Evolutionary conservation across 2,329 filamentous ascomycete species (phyloP).

Genomic region (Fusarium mundagurra): DNA sequence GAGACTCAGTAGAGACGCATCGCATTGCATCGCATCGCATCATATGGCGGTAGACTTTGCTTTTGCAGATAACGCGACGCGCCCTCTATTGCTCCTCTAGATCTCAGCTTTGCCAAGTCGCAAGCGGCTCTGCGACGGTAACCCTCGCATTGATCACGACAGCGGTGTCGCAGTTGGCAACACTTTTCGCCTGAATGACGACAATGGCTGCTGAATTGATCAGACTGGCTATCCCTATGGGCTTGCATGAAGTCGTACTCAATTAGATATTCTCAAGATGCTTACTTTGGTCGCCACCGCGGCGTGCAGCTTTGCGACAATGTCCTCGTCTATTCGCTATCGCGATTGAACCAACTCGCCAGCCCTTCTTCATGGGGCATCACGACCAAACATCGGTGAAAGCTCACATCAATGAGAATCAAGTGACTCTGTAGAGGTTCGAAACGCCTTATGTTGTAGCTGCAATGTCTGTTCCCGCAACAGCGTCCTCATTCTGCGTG

Average conservation of each 20-base stretch:
- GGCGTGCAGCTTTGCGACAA: no score
- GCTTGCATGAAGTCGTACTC: accelerated
- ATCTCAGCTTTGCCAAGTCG: no score
- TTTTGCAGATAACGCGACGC: accelerated
- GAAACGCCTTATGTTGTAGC: accelerated
- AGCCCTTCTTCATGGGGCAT: no score
- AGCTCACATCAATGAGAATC: no score
- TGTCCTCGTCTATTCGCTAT: background rate
- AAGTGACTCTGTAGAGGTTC: accelerated
- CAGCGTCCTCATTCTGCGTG: background rate
- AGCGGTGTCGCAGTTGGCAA: background rate
- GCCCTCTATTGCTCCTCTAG: accelerated
- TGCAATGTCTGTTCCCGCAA: accelerated
- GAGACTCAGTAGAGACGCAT: background rate
- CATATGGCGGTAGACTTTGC: background rate
- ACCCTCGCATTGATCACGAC: background rate
- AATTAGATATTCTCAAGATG: accelerated
- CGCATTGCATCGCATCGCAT: background rate
- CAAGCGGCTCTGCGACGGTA: background rate
- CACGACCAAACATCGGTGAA: no score
- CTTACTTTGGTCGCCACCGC: no score
- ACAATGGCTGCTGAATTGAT: no score
- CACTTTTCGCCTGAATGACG: no score
- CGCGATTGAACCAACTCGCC: background rate
- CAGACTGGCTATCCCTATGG: background rate